A percentile compares a stretch with the other conserved stretches of the same genome.
Evolutionary conservation across 192 early-diverging fungal genomes (phyloP).

Genomic region (Backusella circina): DNA sequence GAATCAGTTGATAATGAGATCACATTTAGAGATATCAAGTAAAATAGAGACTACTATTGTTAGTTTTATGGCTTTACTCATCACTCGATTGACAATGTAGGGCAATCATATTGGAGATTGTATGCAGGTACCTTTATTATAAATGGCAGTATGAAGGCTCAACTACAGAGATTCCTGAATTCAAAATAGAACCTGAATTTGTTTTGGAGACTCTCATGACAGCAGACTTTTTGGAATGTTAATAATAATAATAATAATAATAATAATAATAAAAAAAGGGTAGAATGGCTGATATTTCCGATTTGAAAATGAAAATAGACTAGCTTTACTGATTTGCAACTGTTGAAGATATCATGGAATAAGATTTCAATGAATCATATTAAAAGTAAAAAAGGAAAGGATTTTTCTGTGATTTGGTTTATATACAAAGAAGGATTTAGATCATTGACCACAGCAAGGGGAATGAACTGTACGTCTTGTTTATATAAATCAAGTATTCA

Average conservation of each 20-base stretch:
- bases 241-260: constrained; percentile 3
- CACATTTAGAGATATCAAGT: constrained; percentile 91
- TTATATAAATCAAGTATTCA: no score
- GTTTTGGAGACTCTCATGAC: constrained; percentile 92
- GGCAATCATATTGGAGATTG: constrained; percentile 87
- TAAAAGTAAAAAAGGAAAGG: no score
- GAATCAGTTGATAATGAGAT: constrained; percentile 88
- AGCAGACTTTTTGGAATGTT: constrained; percentile 94
- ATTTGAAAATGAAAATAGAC: not conserved
- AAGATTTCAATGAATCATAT: no score
- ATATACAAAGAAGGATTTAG: no score
- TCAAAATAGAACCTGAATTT: constrained; percentile 84
- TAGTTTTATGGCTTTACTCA: not conserved
- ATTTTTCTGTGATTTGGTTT: no score
- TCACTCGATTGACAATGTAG: constrained; percentile 33
- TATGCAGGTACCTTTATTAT: constrained; percentile 93
- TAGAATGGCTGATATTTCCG: not conserved
- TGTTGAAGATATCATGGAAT: no score
- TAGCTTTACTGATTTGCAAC: not conserved
- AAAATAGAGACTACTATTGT: not conserved
- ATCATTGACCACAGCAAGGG: no score
- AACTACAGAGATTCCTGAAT: constrained; percentile 79
- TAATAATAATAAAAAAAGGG: no score
- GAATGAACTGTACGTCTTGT: no score
- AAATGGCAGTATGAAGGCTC: constrained; percentile 68